These are phyloP conservation scores for Aspergillus biplanus DNA, from an alignment of 495 filamentous ascomycete species.

Conservation along the genomic window DNA sequence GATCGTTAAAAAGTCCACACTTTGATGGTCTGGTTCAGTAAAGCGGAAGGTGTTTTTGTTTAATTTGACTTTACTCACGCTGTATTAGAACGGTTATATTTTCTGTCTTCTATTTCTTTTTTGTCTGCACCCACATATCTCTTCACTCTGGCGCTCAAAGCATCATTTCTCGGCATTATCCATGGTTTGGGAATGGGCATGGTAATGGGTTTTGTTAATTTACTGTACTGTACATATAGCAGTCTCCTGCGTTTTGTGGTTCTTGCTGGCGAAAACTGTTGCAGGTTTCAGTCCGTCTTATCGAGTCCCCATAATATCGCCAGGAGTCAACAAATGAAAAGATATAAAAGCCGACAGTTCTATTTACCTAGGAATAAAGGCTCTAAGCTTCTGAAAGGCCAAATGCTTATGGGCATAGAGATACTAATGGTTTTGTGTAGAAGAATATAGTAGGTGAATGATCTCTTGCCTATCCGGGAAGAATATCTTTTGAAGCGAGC, in stretches of 20 bases:
- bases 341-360: constrained; percentile 3
- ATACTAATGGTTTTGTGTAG: too few relatives aligned
- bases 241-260: constrained; percentile 43
- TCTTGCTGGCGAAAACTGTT: constrained; percentile 35
- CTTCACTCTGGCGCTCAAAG: constrained; percentile 56
- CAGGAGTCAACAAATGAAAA: constrained; percentile 22
- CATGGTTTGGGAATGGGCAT: constrained; percentile 51
- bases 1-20: constrained; percentile 34
- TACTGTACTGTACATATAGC: constrained; percentile 52
- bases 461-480: too few relatives aligned
- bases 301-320: constrained; percentile 40
- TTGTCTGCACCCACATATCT: constrained; percentile 31
- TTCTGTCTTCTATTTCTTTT: constrained; percentile 23
- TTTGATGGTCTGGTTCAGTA: constrained; percentile 34
- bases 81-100: constrained; percentile 52
- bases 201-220: constrained; percentile 45
- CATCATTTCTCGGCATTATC: constrained; percentile 51
- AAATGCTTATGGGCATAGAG: too few relatives aligned
- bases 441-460: too few relatives aligned
- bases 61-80: constrained; percentile 35
- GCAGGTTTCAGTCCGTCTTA: constrained; percentile 31
- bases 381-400: too few relatives aligned
- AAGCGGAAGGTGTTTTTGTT: constrained; percentile 36
- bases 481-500: too few relatives aligned
- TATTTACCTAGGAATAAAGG: not conserved